phyloP scores from a whole-genome alignment of 2,329 filamentous ascomycete genomes.

The Hypoxylon sp. region DNA sequence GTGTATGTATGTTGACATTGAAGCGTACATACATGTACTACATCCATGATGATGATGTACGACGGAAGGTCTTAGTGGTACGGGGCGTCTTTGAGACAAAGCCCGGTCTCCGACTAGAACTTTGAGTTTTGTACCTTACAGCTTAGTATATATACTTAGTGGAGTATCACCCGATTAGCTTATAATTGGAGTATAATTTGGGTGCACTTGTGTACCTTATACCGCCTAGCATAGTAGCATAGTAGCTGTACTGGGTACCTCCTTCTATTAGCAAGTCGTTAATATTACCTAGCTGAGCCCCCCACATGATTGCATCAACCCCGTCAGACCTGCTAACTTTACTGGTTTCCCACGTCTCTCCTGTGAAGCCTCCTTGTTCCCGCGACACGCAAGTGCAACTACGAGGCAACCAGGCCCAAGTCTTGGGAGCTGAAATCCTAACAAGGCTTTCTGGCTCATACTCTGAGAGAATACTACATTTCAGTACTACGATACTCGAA shows the following conservation, averaged over 20 bases:
- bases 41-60: constrained; percentile 9
- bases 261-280: constrained; percentile 26
- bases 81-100: constrained; percentile 40
- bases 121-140: constrained; percentile 29
- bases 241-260: constrained; percentile 21
- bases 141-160: constrained; percentile 25
- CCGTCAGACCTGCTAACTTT: constrained; percentile 41
- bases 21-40: constrained; percentile 1
- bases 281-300: constrained; percentile 44
- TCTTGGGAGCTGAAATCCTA: constrained; percentile 35
- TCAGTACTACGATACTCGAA: constrained; percentile 23
- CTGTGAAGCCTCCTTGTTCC: constrained; percentile 41
- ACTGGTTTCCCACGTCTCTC: constrained; percentile 43
- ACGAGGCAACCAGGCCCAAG: constrained; percentile 30
- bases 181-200: background rate
- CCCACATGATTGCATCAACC: constrained; percentile 53
- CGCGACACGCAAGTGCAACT: constrained; percentile 45
- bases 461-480: background rate
- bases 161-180: background rate
- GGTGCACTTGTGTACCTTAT: constrained; percentile 20
- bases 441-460: constrained; percentile 33
- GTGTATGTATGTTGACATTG: too few relatives aligned
- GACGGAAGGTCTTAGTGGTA: constrained; percentile 23
- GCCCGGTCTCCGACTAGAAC: constrained; percentile 31
- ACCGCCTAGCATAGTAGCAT: constrained; percentile 8